Evolutionary conservation across 495 filamentous ascomycete species (phyloP).

Genomic region (Tuber aestivum): DNA sequence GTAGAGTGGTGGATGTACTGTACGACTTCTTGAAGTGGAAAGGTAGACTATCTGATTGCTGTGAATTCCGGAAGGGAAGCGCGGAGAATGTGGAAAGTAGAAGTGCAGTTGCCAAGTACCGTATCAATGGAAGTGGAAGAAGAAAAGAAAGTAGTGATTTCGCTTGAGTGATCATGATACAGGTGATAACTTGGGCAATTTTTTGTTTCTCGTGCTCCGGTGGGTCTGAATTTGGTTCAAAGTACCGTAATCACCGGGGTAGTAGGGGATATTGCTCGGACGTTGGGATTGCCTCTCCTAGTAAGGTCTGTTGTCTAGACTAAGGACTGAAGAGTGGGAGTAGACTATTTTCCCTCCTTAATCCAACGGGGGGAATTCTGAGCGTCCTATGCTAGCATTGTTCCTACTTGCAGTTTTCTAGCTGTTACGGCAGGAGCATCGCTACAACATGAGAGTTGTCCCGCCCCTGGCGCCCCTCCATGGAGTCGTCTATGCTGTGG

Average conservation of each 20-base stretch:
- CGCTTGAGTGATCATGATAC: not conserved
- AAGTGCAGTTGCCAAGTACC: not conserved
- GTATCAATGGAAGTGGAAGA: not conserved
- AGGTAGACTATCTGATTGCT: not conserved
- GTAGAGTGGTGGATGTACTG: not conserved
- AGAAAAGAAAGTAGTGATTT: not conserved
- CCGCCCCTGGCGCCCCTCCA: not conserved
- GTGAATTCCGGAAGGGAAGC: not conserved
- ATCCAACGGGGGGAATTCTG: too few relatives aligned
- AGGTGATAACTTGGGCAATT: not conserved
- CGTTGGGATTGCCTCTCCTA: too few relatives aligned
- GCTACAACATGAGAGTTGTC: not conserved
- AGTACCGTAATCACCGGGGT: not conserved
- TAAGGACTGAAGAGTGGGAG: too few relatives aligned
- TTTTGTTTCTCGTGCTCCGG: not conserved
- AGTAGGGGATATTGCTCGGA: too few relatives aligned
- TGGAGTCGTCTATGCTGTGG: not conserved
- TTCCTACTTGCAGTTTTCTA: too few relatives aligned
- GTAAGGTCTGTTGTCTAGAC: too few relatives aligned
- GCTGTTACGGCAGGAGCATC: too few relatives aligned
- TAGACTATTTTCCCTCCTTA: too few relatives aligned
- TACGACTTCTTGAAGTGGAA: slow-evolving; percentile 1
- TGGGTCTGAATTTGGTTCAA: not conserved
- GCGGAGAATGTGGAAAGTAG: not conserved
- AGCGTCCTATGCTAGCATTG: too few relatives aligned